Conservation (phyloP, 345 rosid genomes). For the Populus ilicifolia region DNA sequence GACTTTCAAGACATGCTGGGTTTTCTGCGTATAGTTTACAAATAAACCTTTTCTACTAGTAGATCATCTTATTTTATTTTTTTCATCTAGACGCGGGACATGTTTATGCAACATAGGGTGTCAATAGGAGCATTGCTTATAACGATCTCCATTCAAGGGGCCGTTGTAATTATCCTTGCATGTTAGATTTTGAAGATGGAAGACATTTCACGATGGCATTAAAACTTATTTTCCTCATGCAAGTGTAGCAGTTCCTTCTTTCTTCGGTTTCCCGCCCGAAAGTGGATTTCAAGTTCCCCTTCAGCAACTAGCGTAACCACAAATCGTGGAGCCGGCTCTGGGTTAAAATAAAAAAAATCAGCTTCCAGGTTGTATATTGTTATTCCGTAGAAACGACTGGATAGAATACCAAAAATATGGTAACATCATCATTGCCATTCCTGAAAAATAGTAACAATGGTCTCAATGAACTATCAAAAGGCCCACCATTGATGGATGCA, state of each 20-base stretch:
- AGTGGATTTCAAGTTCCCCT: too few relatives aligned
- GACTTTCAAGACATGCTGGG: neutral
- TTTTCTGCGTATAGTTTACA: neutral
- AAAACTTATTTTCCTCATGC: too few relatives aligned
- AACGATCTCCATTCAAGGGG: neutral
- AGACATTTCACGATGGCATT: too few relatives aligned
- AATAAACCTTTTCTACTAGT: neutral
- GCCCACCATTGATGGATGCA: neutral
- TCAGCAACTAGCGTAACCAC: neutral
- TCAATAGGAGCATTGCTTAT: neutral
- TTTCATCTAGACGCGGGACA: neutral
- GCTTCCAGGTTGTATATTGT: neutral
- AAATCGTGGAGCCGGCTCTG: neutral
- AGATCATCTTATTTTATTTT: neutral
- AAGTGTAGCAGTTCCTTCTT: too few relatives aligned
- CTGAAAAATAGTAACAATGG: neutral
- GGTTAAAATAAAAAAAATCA: neutral
- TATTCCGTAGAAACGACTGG: neutral
- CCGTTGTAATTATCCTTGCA: neutral
- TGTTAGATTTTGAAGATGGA: too few relatives aligned
- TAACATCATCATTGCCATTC: neutral
- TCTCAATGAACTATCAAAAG: neutral
- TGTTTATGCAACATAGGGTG: neutral
- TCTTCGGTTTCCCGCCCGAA: too few relatives aligned
- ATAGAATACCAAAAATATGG: neutral